A percentile compares a stretch with the other conserved stretches of the same genome.
phyloP scores from a whole-genome alignment of 192 early-diverging fungal genomes.

The Coemansia asiatica region DNA sequence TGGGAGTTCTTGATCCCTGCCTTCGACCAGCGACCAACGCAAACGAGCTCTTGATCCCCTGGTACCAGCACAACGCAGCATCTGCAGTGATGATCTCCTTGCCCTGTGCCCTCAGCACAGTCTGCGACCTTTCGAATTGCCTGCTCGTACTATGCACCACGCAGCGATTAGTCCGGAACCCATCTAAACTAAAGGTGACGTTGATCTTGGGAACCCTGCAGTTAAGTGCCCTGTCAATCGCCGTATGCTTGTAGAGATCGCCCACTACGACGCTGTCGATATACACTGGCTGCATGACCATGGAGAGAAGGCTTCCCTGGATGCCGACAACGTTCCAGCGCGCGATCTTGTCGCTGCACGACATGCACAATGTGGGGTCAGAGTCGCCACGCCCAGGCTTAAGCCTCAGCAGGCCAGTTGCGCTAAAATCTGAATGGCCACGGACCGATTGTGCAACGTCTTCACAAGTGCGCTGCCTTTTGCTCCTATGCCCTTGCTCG shows the following conservation, averaged over 20 bases:
- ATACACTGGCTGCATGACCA: conserved; percentile 68
- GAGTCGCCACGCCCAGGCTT: conserved; percentile 54
- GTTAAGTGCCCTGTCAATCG: conserved; percentile 68
- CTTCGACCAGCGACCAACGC: conserved; percentile 57
- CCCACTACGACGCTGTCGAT: conserved; percentile 64
- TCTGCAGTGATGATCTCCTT: conserved; percentile 33
- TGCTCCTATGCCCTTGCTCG: too few species aligned
- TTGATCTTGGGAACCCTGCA: conserved; percentile 30
- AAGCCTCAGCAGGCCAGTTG: conserved; percentile 15
- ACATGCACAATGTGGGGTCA: conserved; percentile 50
- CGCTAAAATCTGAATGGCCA: conserved; percentile 17
- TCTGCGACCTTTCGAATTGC: conserved; percentile 36
- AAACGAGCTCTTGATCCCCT: conserved; percentile 26
- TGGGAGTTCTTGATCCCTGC: conserved; percentile 53
- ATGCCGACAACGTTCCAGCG: conserved; percentile 84
- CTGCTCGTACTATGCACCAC: conserved; percentile 11
- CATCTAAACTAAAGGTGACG: conserved; percentile 16
- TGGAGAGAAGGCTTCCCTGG: conserved; percentile 66
- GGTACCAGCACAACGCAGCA: conserved; percentile 45
- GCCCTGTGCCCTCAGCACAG: conserved; percentile 4
- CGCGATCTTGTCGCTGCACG: conserved; percentile 86
- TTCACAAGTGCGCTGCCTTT: neutral
- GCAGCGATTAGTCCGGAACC: conserved; percentile 21
- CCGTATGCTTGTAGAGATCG: conserved; percentile 64
- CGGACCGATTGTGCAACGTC: conserved; percentile 5